These are phyloP conservation scores for Myxozyma melibiosi DNA, from an alignment of 805 yeast genomes.

Conservation along the genomic window DNA sequence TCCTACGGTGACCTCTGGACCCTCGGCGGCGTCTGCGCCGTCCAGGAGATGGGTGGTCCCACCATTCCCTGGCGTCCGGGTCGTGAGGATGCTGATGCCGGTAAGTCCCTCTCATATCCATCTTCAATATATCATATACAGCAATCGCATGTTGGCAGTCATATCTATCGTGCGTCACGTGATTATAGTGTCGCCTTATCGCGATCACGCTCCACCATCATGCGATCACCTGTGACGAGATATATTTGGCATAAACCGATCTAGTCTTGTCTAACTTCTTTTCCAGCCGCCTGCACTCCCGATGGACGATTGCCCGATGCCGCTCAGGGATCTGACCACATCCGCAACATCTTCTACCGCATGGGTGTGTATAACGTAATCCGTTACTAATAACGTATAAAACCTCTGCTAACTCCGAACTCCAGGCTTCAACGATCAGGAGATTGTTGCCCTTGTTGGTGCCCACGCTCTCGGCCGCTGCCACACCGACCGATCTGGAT, in stretches of 20 bases:
- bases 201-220: too few species aligned
- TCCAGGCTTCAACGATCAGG: conserved; percentile 59
- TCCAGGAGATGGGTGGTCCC: conserved; percentile 69
- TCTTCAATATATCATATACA: too few species aligned
- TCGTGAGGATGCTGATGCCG: conserved; percentile 50
- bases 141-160: too few species aligned
- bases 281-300: conserved; percentile 50
- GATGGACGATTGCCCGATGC: conserved; percentile 68
- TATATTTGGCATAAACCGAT: too few species aligned
- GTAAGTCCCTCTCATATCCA: conserved; percentile 31
- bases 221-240: too few species aligned
- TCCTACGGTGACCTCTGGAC: conserved; percentile 73
- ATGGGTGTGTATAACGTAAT: conserved; percentile 40
- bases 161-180: too few species aligned
- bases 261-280: background rate
- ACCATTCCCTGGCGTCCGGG: conserved; percentile 73
- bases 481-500: conserved; percentile 68
- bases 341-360: conserved; percentile 56
- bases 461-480: conserved; percentile 68
- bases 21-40: conserved; percentile 64
- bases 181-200: background rate
- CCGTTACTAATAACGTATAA: background rate
- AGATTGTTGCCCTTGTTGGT: conserved; percentile 63
- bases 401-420: background rate
- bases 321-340: conserved; percentile 55